A percentile compares a stretch with the other conserved stretches of the same genome.
Conservation (phyloP, 495 filamentous ascomycete species). For the Viridothelium virens region DNA sequence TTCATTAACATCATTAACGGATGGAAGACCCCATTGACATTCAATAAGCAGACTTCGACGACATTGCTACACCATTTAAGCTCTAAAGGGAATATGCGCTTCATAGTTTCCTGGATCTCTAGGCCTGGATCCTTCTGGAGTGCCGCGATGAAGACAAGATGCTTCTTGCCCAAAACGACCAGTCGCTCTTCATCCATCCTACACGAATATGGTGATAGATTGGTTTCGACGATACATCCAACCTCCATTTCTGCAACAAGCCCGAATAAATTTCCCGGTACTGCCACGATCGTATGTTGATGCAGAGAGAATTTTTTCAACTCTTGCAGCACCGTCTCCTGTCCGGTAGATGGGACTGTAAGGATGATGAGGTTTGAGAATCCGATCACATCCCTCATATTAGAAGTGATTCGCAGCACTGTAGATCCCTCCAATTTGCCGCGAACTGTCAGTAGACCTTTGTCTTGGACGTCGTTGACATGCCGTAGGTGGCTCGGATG, state of each 20-base stretch:
- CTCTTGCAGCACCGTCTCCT: conserved; percentile 4
- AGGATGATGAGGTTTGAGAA: conserved; percentile 29
- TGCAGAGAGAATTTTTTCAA: background rate
- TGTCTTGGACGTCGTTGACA: background rate
- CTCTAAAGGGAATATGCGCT: conserved; percentile 10
- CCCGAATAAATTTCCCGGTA: conserved; percentile 11
- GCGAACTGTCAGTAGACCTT: background rate
- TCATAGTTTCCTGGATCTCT: background rate
- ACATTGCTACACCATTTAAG: conserved; percentile 12
- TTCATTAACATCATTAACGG: conserved; percentile 15
- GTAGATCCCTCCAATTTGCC: background rate
- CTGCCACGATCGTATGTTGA: conserved; percentile 10
- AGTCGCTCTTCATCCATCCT: conserved; percentile 4
- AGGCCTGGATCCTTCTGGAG: background rate
- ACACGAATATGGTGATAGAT: conserved; percentile 13
- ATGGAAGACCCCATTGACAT: conserved; percentile 14
- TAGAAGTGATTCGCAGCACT: conserved; percentile 26
- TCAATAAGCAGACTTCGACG: conserved; percentile 11
- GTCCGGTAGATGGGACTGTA: background rate
- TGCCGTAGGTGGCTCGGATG: background rate
- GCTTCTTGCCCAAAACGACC: conserved; percentile 4
- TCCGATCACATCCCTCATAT: conserved; percentile 43
- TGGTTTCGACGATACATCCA: conserved; percentile 8
- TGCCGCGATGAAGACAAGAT: background rate
- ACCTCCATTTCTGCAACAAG: conserved; percentile 9